Evolutionary conservation across 208 protist species (phyloP).

Genomic region (Acanthamoeba culbertsoni): DNA sequence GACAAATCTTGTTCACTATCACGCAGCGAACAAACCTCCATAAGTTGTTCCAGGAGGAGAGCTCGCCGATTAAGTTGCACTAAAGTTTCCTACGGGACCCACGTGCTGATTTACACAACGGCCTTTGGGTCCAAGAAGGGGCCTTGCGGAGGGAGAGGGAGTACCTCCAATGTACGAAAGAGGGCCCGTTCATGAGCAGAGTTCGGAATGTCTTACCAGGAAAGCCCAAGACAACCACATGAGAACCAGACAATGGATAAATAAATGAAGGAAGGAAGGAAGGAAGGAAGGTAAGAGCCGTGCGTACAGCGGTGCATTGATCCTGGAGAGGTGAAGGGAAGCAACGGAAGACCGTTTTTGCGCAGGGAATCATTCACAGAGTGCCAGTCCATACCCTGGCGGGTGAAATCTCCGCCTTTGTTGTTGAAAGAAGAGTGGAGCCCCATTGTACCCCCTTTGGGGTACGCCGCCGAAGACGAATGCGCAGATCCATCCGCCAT

Average conservation of each 20-base stretch:
- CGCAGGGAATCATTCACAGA: background rate
- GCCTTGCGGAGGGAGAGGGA: background rate
- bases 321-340: background rate
- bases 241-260: too few species aligned
- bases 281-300: too few species aligned
- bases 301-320: too few species aligned
- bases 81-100: background rate
- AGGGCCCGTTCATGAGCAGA: background rate
- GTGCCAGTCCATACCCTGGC: background rate
- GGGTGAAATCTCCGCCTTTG: background rate
- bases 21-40: background rate
- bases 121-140: background rate
- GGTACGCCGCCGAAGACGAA: too few species aligned
- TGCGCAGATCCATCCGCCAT: too few species aligned
- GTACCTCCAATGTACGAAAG: background rate
- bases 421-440: too few species aligned
- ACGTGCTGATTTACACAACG: background rate
- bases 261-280: too few species aligned
- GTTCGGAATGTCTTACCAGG: background rate
- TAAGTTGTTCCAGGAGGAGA: background rate
- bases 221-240: too few species aligned
- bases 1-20: too few species aligned
- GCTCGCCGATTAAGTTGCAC: background rate
- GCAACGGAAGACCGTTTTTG: background rate
- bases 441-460: too few species aligned